Evolutionary conservation across 306 rosid species (phyloP).

Genomic region (Neltuma alba): DNA sequence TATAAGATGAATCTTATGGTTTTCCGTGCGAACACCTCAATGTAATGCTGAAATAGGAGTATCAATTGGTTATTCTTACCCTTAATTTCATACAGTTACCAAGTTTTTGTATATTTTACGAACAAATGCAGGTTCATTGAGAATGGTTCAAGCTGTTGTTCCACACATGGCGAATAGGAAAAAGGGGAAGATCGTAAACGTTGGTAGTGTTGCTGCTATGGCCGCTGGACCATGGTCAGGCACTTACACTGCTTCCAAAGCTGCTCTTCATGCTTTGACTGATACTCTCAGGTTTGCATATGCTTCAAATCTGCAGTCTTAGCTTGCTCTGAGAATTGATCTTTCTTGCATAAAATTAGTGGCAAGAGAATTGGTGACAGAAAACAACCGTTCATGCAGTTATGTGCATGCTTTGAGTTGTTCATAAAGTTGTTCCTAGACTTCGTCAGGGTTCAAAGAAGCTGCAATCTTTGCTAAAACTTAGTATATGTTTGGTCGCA

Average conservation of each 20-base stretch:
- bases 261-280: slow-evolving; percentile 76
- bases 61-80: neutral
- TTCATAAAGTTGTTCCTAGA: neutral
- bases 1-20: neutral
- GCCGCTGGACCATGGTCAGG: slow-evolving; percentile 89
- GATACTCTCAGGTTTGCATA: slow-evolving; percentile 74
- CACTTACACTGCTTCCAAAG: slow-evolving; percentile 75
- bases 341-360: slow-evolving; percentile 17
- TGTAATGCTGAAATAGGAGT: neutral
- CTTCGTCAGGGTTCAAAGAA: neutral
- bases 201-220: slow-evolving; percentile 75
- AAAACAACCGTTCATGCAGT: neutral
- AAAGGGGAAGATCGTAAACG: slow-evolving; percentile 77
- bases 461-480: neutral
- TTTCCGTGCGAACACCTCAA: too few species aligned
- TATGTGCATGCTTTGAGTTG: neutral
- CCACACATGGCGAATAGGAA: slow-evolving; percentile 84
- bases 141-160: slow-evolving; percentile 86
- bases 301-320: neutral
- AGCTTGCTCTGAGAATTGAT: neutral
- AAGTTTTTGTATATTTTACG: neutral
- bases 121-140: slow-evolving; percentile 62
- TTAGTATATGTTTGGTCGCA: neutral
- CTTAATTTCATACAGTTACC: neutral
- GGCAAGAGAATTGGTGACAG: neutral